These are phyloP conservation scores for Rhizoclosmatium sp. DNA, from an alignment of 192 early-diverging fungal genomes.

Conservation along the genomic window DNA sequence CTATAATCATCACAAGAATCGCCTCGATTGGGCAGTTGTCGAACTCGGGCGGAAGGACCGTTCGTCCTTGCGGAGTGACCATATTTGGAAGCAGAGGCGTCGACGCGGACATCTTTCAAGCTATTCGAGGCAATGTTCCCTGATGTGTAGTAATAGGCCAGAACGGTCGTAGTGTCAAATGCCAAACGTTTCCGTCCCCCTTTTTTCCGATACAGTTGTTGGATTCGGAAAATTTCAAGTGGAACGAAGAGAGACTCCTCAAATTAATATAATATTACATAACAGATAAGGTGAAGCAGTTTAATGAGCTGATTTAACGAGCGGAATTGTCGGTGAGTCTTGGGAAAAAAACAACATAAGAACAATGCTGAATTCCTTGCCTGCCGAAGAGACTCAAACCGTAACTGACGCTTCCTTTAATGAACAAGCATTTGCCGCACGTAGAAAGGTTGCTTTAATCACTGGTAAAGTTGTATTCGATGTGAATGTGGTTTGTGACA, in stretches of 20 bases:
- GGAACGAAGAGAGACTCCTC: too few relatives aligned
- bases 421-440: neutral
- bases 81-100: neutral
- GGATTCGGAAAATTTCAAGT: neutral
- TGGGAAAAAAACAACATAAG: too few relatives aligned
- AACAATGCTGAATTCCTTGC: neutral
- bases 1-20: constrained; percentile 44
- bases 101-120: neutral
- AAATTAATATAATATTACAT: too few relatives aligned
- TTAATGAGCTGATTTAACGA: too few relatives aligned
- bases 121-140: too few relatives aligned
- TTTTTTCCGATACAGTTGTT: too few relatives aligned
- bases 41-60: constrained; percentile 28
- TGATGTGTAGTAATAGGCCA: too few relatives aligned
- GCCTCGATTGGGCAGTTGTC: constrained; percentile 39
- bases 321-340: too few relatives aligned
- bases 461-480: constrained; percentile 27
- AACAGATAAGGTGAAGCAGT: too few relatives aligned
- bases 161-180: too few relatives aligned
- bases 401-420: too few relatives aligned
- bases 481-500: neutral
- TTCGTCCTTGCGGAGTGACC: constrained; percentile 6
- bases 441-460: constrained; percentile 43
- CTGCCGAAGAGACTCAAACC: neutral
- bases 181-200: too few relatives aligned